Evolutionary conservation across 805 yeast genomes (phyloP), one percentile per base, ranked within the genome.

Genomic region (Kodamaea hsintzibuensis): DNA sequence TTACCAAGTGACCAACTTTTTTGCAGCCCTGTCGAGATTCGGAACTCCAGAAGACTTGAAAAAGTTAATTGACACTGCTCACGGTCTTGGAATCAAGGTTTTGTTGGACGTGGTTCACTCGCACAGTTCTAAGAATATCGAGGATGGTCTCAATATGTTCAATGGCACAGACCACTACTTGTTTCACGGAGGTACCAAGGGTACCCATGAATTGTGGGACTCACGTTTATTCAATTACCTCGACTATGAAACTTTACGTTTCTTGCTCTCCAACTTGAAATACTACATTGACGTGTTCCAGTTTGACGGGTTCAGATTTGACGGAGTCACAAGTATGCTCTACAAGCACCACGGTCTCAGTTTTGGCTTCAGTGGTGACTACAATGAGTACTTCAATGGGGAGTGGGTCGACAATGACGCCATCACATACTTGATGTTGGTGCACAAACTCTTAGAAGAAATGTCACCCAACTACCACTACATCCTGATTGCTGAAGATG

Each of bases 1-100:
- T n/a, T 93, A 93, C 69, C 99, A 93, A 70, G 85, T 93, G 25
- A 92, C 98, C 18, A 89, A 87, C 55, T 95, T 93, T 68, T 93
- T 89, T 68, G 98, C 98, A 1, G 79, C 82, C 19, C 85, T 95
- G 51, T 92, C 98, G 7, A 81, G 99, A 58, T 95, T 79, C 63
- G 99, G 99, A 27, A 84, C 97, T 0, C 98, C 99, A 1, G 98
- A 95, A 62, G 98, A 95, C 49, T 78, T 93, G 64, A 92, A 89
- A 70, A 91, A 89, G 68, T 82, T 93, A 60, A 82, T 93, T 47
- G 99, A 95, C 70, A 84, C 89, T 4, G 98, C 98, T 3, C 99
- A 93, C 68, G 82, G 87, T 2, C 71, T 88, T 71, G 98, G 97
- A 0, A 84, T 93, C 50, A 79, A 89, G 33, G 98, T 93, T 0